These are phyloP conservation scores for Solanum pinnatisectum DNA, from an alignment of 257 asterid species.

Conservation along the genomic window DNA sequence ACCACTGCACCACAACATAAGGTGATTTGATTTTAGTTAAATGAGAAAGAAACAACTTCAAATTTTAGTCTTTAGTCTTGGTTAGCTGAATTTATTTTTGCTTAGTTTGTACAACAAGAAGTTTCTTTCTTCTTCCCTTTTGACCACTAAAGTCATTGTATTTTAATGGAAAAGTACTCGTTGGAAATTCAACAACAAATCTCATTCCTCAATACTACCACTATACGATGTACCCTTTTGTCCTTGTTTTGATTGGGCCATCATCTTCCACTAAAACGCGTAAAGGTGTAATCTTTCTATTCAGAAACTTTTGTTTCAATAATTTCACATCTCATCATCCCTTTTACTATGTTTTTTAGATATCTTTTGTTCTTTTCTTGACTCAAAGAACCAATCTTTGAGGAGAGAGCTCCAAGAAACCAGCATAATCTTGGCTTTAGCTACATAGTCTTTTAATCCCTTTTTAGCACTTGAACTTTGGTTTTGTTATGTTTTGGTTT, in stretches of 20 bases:
- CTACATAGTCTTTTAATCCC: not conserved
- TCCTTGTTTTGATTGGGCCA: not conserved
- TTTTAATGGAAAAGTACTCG: not conserved
- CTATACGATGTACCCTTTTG: not conserved
- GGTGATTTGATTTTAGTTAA: not conserved
- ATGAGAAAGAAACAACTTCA: not conserved
- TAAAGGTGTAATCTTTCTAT: not conserved
- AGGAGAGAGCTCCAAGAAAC: slow-evolving; percentile 3
- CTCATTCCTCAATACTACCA: not conserved
- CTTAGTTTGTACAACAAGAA: not conserved
- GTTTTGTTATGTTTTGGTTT: not conserved
- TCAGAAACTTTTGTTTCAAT: not conserved
- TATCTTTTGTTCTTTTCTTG: not conserved
- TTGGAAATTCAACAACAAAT: not conserved
- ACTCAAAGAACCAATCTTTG: not conserved
- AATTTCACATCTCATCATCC: not conserved
- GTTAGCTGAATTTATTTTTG: not conserved
- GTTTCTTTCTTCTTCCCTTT: not conserved
- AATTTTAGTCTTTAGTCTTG: not conserved
- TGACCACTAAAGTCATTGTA: not conserved
- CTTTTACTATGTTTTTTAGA: not conserved
- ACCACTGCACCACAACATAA: no score
- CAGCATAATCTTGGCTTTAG: not conserved
- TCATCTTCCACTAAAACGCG: slow-evolving; percentile 12
- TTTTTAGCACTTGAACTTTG: not conserved